Conservation (phyloP, 257 asterid genomes). For the Nicotiana paniculata region DNA sequence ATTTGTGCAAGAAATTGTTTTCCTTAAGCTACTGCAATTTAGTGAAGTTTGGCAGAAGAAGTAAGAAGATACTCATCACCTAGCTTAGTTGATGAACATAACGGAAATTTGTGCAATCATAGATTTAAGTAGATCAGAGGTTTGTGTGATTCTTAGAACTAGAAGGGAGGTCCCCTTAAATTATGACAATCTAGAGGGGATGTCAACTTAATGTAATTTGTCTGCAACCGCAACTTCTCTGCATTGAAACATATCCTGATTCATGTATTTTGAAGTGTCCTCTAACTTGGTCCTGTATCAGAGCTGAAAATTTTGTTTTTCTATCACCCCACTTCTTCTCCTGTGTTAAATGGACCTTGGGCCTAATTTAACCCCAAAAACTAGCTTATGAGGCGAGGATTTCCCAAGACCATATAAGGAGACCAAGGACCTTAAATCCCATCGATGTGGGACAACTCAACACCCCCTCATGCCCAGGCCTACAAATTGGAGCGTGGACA, state of each 20-base stretch:
- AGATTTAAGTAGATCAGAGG: not conserved
- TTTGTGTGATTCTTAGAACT: not conserved
- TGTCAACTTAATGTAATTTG: not conserved
- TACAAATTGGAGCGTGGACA: too few relatives aligned
- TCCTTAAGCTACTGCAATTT: not conserved
- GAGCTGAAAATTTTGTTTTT: not conserved
- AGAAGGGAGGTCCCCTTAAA: not conserved
- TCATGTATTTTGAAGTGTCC: not conserved
- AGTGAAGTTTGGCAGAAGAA: not conserved
- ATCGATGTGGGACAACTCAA: too few relatives aligned
- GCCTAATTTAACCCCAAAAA: too few relatives aligned
- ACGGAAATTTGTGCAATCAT: not conserved
- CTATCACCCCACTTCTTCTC: not conserved
- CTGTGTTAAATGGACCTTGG: too few relatives aligned
- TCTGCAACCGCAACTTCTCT: not conserved
- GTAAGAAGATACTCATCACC: not conserved
- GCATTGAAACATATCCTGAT: not conserved
- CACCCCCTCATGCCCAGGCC: too few relatives aligned
- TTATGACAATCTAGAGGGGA: not conserved
- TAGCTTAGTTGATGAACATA: not conserved
- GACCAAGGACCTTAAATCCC: too few relatives aligned
- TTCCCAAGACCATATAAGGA: too few relatives aligned
- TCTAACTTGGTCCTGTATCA: not conserved
- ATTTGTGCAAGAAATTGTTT: not conserved
- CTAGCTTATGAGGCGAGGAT: too few relatives aligned